Conservation (phyloP, 305 asterid species). For the Striga hermonthica region DNA sequence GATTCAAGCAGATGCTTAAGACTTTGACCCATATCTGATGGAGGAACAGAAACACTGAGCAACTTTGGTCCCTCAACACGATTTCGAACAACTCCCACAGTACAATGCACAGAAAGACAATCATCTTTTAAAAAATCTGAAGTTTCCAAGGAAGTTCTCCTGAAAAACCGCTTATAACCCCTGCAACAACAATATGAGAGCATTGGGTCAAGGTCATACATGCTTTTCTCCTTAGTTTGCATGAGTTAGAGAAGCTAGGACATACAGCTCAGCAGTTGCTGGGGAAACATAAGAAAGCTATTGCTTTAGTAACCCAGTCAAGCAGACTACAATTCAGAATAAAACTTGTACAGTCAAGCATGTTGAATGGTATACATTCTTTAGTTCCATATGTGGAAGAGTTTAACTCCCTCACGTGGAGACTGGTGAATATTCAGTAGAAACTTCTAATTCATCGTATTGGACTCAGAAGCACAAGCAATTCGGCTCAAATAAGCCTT, state of each 20-base stretch:
- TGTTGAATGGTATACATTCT: neutral
- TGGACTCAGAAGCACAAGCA: no score
- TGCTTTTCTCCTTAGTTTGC: constrained; percentile 3
- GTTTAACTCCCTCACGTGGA: no score
- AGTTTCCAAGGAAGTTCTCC: constrained; percentile 67
- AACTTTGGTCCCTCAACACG: constrained; percentile 78
- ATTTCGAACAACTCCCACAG: constrained; percentile 92
- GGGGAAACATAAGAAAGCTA: neutral
- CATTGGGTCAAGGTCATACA: neutral
- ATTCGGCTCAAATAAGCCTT: no score
- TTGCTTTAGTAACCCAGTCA: neutral
- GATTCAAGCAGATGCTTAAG: constrained; percentile 66
- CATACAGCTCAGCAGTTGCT: neutral
- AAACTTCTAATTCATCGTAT: no score
- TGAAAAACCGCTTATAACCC: constrained; percentile 91
- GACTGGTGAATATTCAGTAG: no score
- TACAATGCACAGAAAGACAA: constrained; percentile 80
- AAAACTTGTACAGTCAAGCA: neutral
- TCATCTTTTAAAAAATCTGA: constrained; percentile 92
- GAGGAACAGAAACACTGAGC: constrained; percentile 54
- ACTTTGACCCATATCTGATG: constrained; percentile 84
- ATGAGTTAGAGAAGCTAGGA: constrained; percentile 11
- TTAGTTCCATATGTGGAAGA: neutral
- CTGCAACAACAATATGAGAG: constrained; percentile 42
- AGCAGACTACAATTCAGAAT: neutral